These are phyloP conservation scores for Rutstroemia sp. DNA, from an alignment of 2,329 filamentous ascomycete genomes.

Conservation along the genomic window DNA sequence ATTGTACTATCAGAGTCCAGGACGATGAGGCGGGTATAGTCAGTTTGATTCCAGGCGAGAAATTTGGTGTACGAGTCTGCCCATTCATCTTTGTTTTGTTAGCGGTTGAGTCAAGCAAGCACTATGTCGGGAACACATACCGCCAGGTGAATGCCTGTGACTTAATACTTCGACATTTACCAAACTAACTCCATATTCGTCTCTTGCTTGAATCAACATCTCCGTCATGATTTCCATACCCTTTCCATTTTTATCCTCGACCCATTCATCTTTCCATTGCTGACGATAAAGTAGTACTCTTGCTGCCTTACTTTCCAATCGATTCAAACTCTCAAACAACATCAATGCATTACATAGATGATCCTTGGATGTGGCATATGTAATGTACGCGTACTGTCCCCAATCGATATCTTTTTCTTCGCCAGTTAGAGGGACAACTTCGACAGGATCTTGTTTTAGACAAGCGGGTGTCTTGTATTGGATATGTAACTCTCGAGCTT, in stretches of 20 bases:
- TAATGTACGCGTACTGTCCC: conserved; percentile 40
- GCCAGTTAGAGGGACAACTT: conserved; percentile 2
- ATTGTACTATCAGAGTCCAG: conserved; percentile 22
- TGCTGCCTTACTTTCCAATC: conserved; percentile 36
- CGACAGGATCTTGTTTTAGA: conserved; percentile 4
- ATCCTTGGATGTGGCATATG: conserved; percentile 41
- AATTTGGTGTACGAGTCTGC: conserved; percentile 54
- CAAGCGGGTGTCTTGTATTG: conserved; percentile 7
- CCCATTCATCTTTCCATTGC: conserved; percentile 13
- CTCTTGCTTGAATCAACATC: conserved; percentile 29
- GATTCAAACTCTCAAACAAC: conserved; percentile 39
- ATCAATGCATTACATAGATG: conserved; percentile 45
- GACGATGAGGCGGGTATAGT: conserved; percentile 37
- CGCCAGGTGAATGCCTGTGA: conserved; percentile 29
- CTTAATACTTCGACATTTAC: conserved; percentile 36
- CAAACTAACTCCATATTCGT: conserved; percentile 39
- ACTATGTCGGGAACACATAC: conserved; percentile 23
- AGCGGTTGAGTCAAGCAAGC: too few species aligned
- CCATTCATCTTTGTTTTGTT: conserved; percentile 14
- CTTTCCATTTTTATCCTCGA: conserved; percentile 31
- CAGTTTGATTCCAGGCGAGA: conserved; percentile 58
- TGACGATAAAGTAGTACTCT: conserved; percentile 40
- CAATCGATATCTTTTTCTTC: conserved; percentile 31
- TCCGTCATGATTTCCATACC: conserved; percentile 33
- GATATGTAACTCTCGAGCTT: neutral